Evolutionary conservation across 768 basidiomycete species (phyloP), one percentile per base, ranked within the genome.

Genomic region (Trametes meyenii): DNA sequence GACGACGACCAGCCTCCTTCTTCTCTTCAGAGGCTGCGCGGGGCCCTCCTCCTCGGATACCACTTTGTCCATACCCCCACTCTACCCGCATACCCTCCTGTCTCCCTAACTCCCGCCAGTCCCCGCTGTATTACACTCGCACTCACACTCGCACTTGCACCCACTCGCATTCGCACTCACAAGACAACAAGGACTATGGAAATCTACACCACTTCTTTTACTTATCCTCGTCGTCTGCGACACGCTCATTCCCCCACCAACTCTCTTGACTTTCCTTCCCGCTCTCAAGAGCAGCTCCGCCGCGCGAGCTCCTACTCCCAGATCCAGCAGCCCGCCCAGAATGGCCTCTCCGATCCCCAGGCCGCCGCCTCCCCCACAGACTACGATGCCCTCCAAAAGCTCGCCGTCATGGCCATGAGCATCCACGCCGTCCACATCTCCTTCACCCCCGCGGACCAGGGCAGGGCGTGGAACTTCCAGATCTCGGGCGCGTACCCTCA

Each of bases 171-270:
- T 33, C 54, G n/a, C 43, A 26, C 56, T 52, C 14, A 50, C 35
- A 40, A 60, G 42, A 52, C 50, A 44, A 21, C 54, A 62, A 63
- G 68, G 65, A 68, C 71, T 66, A 96, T 97, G 95, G 95, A 97
- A 74, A 86, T 96, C 73, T 96, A 96, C 84, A 92, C 94, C 57
- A 92, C 92, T 67, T 92, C 94, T 71, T 96, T 97, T 83, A 89
- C 89, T 68, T 90, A 91, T 78, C 93, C 94, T 71, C 89, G 91
- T 79, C 82, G 89, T 74, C 83, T 88, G 72, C 87, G 87, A 71
- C 83, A 84, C 76, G 77, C 81, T 78, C 85, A 83, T 76, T 84
- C 86, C 60, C 77, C 83, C 55, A 75, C 84, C 67, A 82, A 84
- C 55, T 83, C 87, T 62, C 79, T 88, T 78, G 87, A 90, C 75